phyloP scores from a whole-genome alignment of 345 rosid genomes.

The Brassica carinata region DNA sequence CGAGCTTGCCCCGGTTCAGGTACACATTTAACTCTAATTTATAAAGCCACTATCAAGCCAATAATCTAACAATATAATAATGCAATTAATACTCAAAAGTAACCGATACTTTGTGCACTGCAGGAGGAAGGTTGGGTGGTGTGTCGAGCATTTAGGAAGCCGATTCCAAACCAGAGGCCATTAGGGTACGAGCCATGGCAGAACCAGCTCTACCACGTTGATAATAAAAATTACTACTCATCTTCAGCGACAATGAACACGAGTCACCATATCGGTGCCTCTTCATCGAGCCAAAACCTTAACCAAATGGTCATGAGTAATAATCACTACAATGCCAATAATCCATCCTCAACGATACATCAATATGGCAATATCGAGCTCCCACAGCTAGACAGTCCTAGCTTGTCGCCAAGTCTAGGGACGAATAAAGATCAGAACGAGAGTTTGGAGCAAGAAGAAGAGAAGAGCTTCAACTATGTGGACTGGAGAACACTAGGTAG shows the following conservation, averaged over 20 bases:
- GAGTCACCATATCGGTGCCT: conserved; percentile 31
- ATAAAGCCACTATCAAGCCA: background rate
- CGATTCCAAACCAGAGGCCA: conserved; percentile 72
- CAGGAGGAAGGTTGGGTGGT: conserved; percentile 99
- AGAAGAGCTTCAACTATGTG: conserved; percentile 42
- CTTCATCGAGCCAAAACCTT: conserved; percentile 35
- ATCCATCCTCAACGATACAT: conserved; percentile 30
- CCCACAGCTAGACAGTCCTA: conserved; percentile 74
- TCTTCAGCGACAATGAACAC: conserved; percentile 30
- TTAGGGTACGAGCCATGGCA: conserved; percentile 65
- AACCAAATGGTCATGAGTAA: conserved; percentile 38
- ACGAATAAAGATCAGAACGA: conserved; percentile 43
- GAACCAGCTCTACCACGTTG: conserved; percentile 50
- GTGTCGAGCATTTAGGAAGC: conserved; percentile 90
- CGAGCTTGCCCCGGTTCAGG: conserved; percentile 77
- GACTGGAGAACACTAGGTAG: conserved; percentile 72
- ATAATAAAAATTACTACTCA: conserved; percentile 32
- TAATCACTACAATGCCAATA: conserved; percentile 29
- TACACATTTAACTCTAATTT: background rate
- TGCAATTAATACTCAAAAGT: background rate
- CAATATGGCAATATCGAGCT: conserved; percentile 51
- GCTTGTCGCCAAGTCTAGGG: conserved; percentile 53
- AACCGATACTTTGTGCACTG: conserved; percentile 2
- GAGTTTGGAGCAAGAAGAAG: conserved; percentile 52
- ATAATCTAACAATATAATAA: background rate